Conservation (phyloP, 2,329 filamentous ascomycete species). For the Colletotrichum camelliae region DNA sequence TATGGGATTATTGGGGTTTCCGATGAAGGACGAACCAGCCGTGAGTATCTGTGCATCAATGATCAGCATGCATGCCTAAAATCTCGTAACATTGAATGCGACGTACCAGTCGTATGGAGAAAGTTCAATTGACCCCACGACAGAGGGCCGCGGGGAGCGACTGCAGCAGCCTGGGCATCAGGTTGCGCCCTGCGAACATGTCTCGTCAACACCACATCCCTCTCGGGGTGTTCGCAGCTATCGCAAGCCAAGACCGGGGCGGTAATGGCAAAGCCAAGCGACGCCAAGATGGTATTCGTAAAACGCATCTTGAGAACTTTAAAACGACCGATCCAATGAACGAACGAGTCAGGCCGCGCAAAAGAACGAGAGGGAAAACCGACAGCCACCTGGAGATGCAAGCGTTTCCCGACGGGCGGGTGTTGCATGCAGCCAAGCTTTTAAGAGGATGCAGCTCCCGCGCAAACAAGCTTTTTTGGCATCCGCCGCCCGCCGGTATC, state of each 20-base stretch:
- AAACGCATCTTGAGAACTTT: background rate
- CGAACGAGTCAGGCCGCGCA: background rate
- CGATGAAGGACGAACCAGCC: background rate
- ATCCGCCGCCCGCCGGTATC: background rate
- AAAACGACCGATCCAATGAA: background rate
- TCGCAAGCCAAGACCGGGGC: background rate
- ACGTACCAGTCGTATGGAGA: slow-evolving; percentile 37
- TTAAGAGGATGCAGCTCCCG: background rate
- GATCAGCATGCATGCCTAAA: slow-evolving; percentile 44
- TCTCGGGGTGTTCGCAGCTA: slow-evolving; percentile 14
- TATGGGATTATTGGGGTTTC: rapidly evolving
- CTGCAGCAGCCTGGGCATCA: slow-evolving; percentile 44
- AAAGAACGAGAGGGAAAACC: background rate
- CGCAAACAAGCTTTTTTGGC: background rate
- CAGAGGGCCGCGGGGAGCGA: slow-evolving; percentile 48
- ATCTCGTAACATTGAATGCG: slow-evolving; percentile 55
- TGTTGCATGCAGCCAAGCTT: slow-evolving; percentile 4
- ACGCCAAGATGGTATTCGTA: background rate
- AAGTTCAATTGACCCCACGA: slow-evolving; percentile 71
- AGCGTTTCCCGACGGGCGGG: background rate
- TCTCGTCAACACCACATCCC: slow-evolving; percentile 6
- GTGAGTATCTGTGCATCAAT: background rate
- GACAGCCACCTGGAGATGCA: background rate
- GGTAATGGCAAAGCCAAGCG: background rate
- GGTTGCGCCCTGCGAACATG: slow-evolving; percentile 56